Percentiles rank a stretch among this genome's conserved stretches.
phyloP scores from a whole-genome alignment of 73 alveolate species.

The Paramecium caudatum region DNA sequence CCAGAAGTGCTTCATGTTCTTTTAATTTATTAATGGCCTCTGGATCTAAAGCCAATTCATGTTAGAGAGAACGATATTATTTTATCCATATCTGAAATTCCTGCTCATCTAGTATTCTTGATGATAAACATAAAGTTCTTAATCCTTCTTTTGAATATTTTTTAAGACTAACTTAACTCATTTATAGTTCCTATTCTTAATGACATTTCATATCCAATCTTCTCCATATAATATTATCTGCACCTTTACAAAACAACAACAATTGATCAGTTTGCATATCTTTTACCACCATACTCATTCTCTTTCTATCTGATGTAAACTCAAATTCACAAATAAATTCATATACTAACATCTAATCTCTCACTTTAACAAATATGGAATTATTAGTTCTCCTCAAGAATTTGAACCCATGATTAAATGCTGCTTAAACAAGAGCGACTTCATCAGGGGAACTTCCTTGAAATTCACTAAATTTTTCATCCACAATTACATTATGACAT shows the following conservation, averaged over 20 bases:
- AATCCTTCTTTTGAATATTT: conserved; percentile 88
- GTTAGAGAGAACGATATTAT: conserved; percentile 76
- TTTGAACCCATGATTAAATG: conserved; percentile 87
- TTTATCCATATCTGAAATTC: conserved; percentile 82
- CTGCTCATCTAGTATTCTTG: conserved; percentile 82
- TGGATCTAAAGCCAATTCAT: conserved; percentile 51
- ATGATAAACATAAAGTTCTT: conserved; percentile 91
- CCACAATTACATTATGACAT: conserved; percentile 87
- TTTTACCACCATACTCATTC: conserved; percentile 89
- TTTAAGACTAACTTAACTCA: conserved; percentile 73
- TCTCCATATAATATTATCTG: conserved; percentile 86
- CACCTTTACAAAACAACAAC: conserved; percentile 89
- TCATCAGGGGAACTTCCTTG: conserved; percentile 97
- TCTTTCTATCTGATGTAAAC: conserved; percentile 93
- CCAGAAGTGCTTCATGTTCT: conserved; percentile 81
- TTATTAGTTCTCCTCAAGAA: conserved; percentile 73
- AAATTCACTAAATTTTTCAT: conserved; percentile 80
- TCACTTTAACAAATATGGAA: conserved; percentile 79
- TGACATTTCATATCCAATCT: conserved; percentile 25
- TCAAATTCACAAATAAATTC: conserved; percentile 87
- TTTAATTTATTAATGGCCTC: conserved; percentile 74
- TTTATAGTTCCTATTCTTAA: conserved; percentile 7
- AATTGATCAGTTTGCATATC: conserved; percentile 82
- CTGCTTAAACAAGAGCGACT: conserved; percentile 91
- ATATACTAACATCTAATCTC: conserved; percentile 79